Base-by-base conservation (phyloP, 2,329 filamentous ascomycete species). In the Colletotrichum neosansevieriae region DNA sequence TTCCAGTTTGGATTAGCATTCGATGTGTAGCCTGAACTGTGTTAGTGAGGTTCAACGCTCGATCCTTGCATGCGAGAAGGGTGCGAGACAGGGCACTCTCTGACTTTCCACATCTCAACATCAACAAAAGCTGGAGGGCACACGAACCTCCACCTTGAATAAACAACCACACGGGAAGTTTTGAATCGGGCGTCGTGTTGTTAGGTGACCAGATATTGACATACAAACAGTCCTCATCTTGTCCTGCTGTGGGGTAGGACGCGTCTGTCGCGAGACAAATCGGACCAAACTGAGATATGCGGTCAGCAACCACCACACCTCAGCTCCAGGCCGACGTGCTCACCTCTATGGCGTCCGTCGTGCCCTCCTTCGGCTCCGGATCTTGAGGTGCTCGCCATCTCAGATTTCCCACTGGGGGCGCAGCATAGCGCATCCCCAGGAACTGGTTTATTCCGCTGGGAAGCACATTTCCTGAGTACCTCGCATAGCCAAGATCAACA, bases 211-310 rank as follows among this genome's bases (percentile, higher is more conserved):
- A 90, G 9, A 91, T 82, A 63, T 91, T 86, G 13, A 93, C 81
- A 70, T 90, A 91, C 2, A 94, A 83, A 75, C 92, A 95, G 72
- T 92, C 90, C 74, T 92, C 90, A 56, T 76, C 77, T 65, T 78
- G 73, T 19, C 68, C 72, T 10, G 58, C 54, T 11, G 63, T 71
- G 1, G 78, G 79, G 56, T 79, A 78, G 3, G 72, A 50, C 5
- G 74, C 70, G 15, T 76, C 79, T 36, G 75, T 79, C 3, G 78
- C 79, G 12, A 85, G 76, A 64, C 87, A 85, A 13, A 82, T 79
- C 0, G 82, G 79, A 15, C 81, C 78, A 67, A 84, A 85, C 81
- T 85, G 29, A 24, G n/a, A 60, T 2, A 29, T 12, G 34, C 60
- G 32, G 62, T 61, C 19, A 66, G 36, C 40, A 50, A 13, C n/a